These are phyloP conservation scores for Lactarius psammicola DNA, from an alignment of 768 basidiomycete genomes.

Conservation along the genomic window DNA sequence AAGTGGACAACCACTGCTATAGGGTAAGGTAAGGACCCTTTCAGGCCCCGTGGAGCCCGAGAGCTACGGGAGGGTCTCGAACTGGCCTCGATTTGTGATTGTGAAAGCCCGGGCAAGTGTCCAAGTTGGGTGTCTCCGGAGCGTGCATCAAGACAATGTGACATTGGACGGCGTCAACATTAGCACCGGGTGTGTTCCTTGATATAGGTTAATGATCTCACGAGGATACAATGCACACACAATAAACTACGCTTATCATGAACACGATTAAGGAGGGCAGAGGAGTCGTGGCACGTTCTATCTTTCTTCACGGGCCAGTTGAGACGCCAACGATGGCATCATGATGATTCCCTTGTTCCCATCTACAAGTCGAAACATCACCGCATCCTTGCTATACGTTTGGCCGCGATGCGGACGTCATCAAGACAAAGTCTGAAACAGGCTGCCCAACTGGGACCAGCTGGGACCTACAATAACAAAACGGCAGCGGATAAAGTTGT, in stretches of 20 bases:
- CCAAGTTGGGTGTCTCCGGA: too few relatives aligned
- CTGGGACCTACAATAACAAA: background rate
- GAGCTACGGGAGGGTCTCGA: background rate
- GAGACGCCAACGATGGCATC: background rate
- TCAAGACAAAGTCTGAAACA: conserved; percentile 3
- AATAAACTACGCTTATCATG: background rate
- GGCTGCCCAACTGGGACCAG: background rate
- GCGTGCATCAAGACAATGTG: background rate
- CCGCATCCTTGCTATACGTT: too few relatives aligned
- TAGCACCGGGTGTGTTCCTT: background rate
- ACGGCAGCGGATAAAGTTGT: background rate
- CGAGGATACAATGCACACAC: background rate
- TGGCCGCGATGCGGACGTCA: background rate
- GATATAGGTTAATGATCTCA: background rate
- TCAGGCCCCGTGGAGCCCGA: too few relatives aligned
- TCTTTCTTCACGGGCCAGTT: background rate
- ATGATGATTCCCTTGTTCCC: background rate
- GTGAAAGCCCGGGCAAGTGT: background rate
- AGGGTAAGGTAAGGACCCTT: too few relatives aligned
- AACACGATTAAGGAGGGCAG: background rate
- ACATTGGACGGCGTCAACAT: background rate
- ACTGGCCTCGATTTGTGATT: background rate
- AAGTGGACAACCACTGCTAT: background rate
- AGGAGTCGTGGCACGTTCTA: background rate
- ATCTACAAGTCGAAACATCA: background rate